Evolutionary conservation across 116 monocot genomes (phyloP).

Genomic region (Zostera marina): DNA sequence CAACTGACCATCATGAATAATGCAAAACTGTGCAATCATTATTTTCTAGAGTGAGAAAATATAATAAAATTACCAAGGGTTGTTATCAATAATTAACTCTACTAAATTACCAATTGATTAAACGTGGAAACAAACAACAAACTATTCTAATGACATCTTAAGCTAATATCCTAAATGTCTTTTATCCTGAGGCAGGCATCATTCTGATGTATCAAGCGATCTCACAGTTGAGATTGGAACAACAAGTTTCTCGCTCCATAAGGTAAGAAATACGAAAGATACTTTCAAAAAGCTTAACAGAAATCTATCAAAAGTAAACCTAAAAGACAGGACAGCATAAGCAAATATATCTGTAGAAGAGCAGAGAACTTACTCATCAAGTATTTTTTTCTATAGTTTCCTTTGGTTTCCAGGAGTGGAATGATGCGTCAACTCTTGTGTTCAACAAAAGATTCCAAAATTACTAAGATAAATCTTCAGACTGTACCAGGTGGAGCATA

Average conservation of each 20-base stretch:
- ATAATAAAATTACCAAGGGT: too few relatives aligned
- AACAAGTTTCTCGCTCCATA: conserved; percentile 69
- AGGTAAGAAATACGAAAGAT: conserved; percentile 26
- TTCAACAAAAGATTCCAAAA: conserved; percentile 41
- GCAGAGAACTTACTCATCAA: background rate
- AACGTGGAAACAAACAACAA: too few relatives aligned
- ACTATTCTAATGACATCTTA: too few relatives aligned
- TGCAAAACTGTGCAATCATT: too few relatives aligned
- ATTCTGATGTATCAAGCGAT: conserved; percentile 76
- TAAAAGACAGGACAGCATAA: too few relatives aligned
- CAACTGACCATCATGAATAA: too few relatives aligned
- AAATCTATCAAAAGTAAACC: background rate
- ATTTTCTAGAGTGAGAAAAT: too few relatives aligned
- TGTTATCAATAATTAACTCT: too few relatives aligned
- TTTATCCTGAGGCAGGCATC: conserved; percentile 32
- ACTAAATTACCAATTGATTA: too few relatives aligned
- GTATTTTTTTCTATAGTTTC: conserved; percentile 31
- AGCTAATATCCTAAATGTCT: background rate
- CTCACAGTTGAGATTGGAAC: conserved; percentile 80
- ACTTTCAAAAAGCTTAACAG: background rate
- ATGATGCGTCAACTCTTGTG: conserved; percentile 60
- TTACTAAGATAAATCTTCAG: conserved; percentile 35
- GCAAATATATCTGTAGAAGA: background rate
- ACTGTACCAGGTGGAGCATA: conserved; percentile 54
- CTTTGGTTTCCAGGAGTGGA: conserved; percentile 67